Evolutionary conservation across 163 green algal genomes (phyloP).

Genomic region (Scenedesmus sp.): DNA sequence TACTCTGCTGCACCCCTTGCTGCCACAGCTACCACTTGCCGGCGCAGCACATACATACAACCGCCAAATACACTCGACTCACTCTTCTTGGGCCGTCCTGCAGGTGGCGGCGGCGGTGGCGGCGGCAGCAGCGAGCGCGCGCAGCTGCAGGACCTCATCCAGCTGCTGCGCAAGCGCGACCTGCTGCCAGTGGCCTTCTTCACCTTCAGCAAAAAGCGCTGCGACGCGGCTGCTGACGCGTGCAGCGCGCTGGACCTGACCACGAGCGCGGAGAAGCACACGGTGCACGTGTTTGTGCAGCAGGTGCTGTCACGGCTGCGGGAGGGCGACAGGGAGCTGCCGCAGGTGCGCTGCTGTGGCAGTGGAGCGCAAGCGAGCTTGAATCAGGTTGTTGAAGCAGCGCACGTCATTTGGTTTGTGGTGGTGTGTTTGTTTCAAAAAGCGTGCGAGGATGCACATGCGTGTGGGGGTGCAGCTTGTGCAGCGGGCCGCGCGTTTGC

Average conservation of each 20-base stretch:
- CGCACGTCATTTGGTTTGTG: not conserved
- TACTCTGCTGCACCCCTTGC: too few species aligned
- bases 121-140: conserved; percentile 66
- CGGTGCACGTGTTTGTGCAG: conserved; percentile 85
- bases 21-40: too few species aligned
- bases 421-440: not conserved
- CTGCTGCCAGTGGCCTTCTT: conserved; percentile 94
- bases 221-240: conserved; percentile 63
- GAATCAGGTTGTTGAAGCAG: not conserved
- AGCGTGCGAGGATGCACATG: not conserved
- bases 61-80: too few species aligned
- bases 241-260: conserved; percentile 85
- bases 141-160: conserved; percentile 85
- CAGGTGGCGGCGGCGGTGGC: conserved; percentile 20
- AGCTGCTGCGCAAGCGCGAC: conserved; percentile 79
- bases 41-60: too few species aligned
- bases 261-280: conserved; percentile 83
- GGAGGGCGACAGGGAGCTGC: conserved; percentile 87
- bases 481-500: not conserved
- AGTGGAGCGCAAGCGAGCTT: not conserved
- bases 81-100: not conserved
- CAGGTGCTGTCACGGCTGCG: conserved; percentile 82
- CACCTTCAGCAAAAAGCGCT: conserved; percentile 93
- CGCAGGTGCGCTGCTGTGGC: conserved; percentile 71
- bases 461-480: not conserved